phyloP scores from a whole-genome alignment of 768 basidiomycete genomes.

The Hypholoma fasciculare region DNA sequence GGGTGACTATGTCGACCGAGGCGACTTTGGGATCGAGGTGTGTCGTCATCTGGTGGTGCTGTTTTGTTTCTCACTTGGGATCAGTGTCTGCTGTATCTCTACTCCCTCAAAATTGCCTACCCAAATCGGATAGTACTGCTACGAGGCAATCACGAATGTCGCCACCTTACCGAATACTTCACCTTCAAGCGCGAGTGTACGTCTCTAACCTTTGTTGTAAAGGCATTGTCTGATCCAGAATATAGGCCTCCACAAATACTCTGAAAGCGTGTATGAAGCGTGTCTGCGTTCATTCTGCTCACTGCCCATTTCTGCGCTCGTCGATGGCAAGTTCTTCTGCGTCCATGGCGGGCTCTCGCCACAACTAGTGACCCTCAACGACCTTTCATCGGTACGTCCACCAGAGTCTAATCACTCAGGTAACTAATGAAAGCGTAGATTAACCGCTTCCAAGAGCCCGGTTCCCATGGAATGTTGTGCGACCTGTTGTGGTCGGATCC shows the following conservation, averaged over 20 bases:
- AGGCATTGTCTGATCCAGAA: background rate
- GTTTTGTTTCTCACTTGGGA: slow-evolving; percentile 18
- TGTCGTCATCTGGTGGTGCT: slow-evolving; percentile 1
- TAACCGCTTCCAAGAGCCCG: slow-evolving; percentile 92
- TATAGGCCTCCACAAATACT: slow-evolving; percentile 89
- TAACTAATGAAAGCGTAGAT: slow-evolving; percentile 48
- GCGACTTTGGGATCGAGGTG: slow-evolving; percentile 80
- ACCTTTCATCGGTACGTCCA: slow-evolving; percentile 35
- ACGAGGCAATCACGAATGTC: slow-evolving; percentile 96
- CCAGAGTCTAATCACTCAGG: background rate
- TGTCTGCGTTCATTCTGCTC: slow-evolving; percentile 90
- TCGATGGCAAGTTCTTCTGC: slow-evolving; percentile 96
- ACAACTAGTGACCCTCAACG: slow-evolving; percentile 75
- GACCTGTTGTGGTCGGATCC: slow-evolving; percentile 98
- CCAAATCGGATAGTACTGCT: slow-evolving; percentile 82
- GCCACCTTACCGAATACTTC: slow-evolving; percentile 95
- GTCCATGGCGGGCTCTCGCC: slow-evolving; percentile 97
- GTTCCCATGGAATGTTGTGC: slow-evolving; percentile 87
- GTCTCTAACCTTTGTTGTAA: slow-evolving; percentile 1
- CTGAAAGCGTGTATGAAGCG: slow-evolving; percentile 83
- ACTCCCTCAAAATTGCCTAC: slow-evolving; percentile 88
- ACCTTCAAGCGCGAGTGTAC: slow-evolving; percentile 94
- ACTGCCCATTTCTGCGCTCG: slow-evolving; percentile 86
- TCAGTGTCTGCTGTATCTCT: slow-evolving; percentile 90
- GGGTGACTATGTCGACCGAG: slow-evolving; percentile 97